Evolutionary conservation across 73 alveolate genomes (phyloP).

Genomic region (Paramecium sexaurelia): DNA sequence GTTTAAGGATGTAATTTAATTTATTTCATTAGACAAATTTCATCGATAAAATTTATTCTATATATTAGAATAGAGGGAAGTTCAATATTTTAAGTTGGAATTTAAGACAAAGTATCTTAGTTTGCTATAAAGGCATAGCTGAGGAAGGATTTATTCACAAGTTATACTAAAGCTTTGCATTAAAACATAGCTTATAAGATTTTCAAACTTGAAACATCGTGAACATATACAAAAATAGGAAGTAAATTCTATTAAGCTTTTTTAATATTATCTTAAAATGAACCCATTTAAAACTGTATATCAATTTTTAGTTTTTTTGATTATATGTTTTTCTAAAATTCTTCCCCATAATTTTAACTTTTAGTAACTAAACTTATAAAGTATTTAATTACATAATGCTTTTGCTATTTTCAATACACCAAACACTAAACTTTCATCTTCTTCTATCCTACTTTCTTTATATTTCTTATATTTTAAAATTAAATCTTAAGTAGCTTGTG

Average conservation of each 20-base stretch:
- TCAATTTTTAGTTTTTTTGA: neutral
- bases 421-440: neutral
- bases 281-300: neutral
- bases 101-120: neutral
- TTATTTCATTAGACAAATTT: neutral
- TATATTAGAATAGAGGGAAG: neutral
- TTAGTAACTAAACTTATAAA: neutral
- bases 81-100: neutral
- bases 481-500: neutral
- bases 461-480: neutral
- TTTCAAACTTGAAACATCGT: neutral
- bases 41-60: neutral
- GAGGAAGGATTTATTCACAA: neutral
- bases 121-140: neutral
- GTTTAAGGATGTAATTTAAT: neutral
- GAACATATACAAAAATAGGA: constrained; percentile 4
- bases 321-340: neutral
- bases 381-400: neutral
- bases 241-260: neutral
- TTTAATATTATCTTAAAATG: neutral
- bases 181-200: neutral
- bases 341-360: neutral
- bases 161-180: neutral
- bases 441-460: neutral
- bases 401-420: neutral